Evolutionary conservation across 164 flowering plant species (phyloP), one percentile per base, ranked within the genome.

Genomic region (Pachysandra terminalis): DNA sequence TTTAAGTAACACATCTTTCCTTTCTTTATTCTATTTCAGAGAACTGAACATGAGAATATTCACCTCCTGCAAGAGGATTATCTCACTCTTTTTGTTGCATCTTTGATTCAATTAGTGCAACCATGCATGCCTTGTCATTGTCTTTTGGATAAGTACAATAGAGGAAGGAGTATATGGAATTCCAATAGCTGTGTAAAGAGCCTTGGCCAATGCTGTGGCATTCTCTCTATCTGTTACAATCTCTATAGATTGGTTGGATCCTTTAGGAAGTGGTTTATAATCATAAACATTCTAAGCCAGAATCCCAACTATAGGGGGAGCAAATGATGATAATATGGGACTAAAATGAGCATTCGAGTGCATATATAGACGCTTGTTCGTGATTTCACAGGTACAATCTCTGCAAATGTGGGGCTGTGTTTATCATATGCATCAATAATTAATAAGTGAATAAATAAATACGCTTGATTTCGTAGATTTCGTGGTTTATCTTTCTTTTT

Each of bases 341-440:
- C 78, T 91, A 97, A 58, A 93, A 89, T 10, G 97, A 89, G 53
- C 89, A 80, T 74, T 93, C 97, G 78, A 93, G 66, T 7, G 97
- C 98, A n/a, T n/a, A n/a, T n/a, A 79, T 94, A 94, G 66, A 94
- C 84, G 73, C 90, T 90, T 45, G 97, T 88, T 64, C 98, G 75
- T 53, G 97, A 88, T 68, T 76, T 87, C 81, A 86, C 90, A 0
- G 96, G 96, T 68, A 93, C 98, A 68, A 93, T 89, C 77, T 93
- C 98, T 70, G 98, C 98, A 81, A 90, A 91, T 77, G 89, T 93
- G 19, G 98, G 96, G 78, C 97, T 93, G 89, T 76, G 64, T 8
- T 41, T 19, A 45, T 22, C 28, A 54, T n/a, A 70, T 10, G 10
- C 10, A 40, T 40, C 7, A 40, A 40, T 35, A 48, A 32, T 21